Conservation (phyloP, 805 yeast genomes). For the Geotrichum ghanense region DNA sequence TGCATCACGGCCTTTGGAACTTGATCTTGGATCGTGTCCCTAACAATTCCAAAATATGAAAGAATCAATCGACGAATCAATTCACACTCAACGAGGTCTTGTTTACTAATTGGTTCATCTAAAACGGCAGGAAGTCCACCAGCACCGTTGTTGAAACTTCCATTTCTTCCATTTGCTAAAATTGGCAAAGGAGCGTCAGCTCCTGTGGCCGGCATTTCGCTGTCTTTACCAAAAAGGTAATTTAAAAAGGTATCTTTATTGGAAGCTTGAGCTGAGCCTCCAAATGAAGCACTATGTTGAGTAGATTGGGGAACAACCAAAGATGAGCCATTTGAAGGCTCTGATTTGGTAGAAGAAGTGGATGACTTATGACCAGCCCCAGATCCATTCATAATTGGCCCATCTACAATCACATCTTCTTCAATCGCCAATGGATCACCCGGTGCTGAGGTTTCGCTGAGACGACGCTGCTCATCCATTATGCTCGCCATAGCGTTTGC, state of each 20-base stretch:
- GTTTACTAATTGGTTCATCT: not conserved
- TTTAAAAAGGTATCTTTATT: conserved; percentile 73
- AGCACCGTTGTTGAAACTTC: conserved; percentile 38
- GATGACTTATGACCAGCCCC: conserved; percentile 1
- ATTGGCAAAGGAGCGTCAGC: not conserved
- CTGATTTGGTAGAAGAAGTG: not conserved
- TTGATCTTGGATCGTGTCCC: conserved; percentile 94
- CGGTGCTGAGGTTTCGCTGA: conserved; percentile 9
- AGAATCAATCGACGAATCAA: conserved; percentile 77
- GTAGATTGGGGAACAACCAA: not conserved
- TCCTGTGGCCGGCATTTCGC: conserved; percentile 28
- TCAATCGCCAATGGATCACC: conserved; percentile 15
- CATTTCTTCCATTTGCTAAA: conserved; percentile 15
- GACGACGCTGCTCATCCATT: conserved; percentile 60
- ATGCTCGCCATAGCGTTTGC: conserved; percentile 90
- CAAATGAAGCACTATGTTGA: conserved; percentile 5
- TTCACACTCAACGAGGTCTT: conserved; percentile 63
- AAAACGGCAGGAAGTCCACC: conserved; percentile 47
- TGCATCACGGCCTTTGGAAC: conserved; percentile 98
- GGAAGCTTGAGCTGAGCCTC: conserved; percentile 4
- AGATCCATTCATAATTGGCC: conserved; percentile 10
- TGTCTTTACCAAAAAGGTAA: conserved; percentile 85
- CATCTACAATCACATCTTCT: conserved; percentile 17
- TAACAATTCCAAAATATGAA: conserved; percentile 84
- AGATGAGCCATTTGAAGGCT: not conserved